Evolutionary conservation across 176 grass and related monocot genomes (phyloP), one percentile per base, ranked within the genome.

Genomic region (Tuctoria greenei): DNA sequence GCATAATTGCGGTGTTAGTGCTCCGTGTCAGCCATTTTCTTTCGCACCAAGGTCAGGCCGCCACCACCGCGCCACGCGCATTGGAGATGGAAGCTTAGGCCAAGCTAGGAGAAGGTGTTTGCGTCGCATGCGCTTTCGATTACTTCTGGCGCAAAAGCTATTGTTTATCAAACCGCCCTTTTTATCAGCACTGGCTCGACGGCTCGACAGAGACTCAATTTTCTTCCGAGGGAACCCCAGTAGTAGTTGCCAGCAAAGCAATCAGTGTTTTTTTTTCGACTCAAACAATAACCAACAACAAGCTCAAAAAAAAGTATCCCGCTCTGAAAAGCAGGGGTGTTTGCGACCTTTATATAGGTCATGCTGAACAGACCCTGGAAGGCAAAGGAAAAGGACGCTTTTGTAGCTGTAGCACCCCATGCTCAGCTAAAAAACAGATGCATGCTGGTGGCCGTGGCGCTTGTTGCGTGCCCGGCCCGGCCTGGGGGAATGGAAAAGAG

Each of bases 341-440:
- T 1, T 38, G 72, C 23, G n/a, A n/a, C 12, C 63, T 83, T 83
- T 68, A 67, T 47, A 38, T 59, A 40, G 52, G 72, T 61, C 54
- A 12, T 23, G 47, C 25, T 67, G 47, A 34, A 21, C 21, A 77
- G 39, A 34, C 13, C 39, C 71, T 38, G 40, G 82, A 84, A 46
- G 73, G 73, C 54, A 78, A 84, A 16, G 65, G 24, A 78, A 64
- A 83, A 84, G 65, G 36, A 11, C 66, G 20, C 82, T 71, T 71
- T 78, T 64, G 11, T 26, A 54, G 74, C 20, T 64, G 11, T 26
- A 54, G 74, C 20, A 20, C 43, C 43, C 69, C 40, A 58, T 26
- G 55, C 52, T 24, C 11, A 23, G 45, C 45, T 47, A 47, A 45
- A 39, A 38, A 83, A 76, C 52, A 74, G 66, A 83, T 69, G 31